These are phyloP conservation scores for Hortaea werneckii DNA, from an alignment of 2,329 filamentous ascomycete species.

Conservation along the genomic window DNA sequence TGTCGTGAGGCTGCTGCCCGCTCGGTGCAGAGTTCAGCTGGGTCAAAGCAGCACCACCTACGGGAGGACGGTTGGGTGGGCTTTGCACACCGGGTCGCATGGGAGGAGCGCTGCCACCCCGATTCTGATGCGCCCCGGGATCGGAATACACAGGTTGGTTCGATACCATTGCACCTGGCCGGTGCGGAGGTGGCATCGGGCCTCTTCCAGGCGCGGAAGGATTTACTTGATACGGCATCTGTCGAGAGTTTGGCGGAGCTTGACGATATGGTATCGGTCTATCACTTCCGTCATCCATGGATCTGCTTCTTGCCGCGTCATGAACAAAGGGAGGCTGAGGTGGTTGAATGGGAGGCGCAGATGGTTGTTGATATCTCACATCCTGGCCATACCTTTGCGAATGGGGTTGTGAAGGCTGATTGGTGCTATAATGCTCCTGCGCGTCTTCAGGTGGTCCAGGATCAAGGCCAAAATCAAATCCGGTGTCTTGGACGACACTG, in stretches of 20 bases:
- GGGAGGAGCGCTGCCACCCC: conserved; percentile 13
- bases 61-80: conserved; percentile 20
- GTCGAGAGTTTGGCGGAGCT: conserved; percentile 8
- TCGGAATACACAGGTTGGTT: conserved; percentile 16
- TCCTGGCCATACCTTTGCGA: too few species aligned
- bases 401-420: neutral
- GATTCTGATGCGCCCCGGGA: conserved; percentile 10
- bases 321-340: conserved; percentile 16
- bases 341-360: conserved; percentile 9
- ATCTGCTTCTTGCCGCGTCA: conserved; percentile 13
- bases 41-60: conserved; percentile 15
- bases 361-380: neutral
- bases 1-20: conserved; percentile 19
- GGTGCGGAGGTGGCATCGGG: conserved; percentile 6
- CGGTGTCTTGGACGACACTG: too few species aligned
- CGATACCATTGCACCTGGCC: conserved; percentile 1
- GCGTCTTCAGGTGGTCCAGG: too few species aligned
- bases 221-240: too few species aligned
- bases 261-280: conserved; percentile 15
- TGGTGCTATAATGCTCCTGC: too few species aligned
- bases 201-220: neutral
- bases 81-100: conserved; percentile 9
- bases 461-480: too few species aligned
- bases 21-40: conserved; percentile 16
- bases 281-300: conserved; percentile 19